A percentile compares a stretch with the other conserved stretches of the same genome.
These are phyloP conservation scores for Kwoniella dendrophila DNA, from an alignment of 768 basidiomycete genomes.

Conservation along the genomic window DNA sequence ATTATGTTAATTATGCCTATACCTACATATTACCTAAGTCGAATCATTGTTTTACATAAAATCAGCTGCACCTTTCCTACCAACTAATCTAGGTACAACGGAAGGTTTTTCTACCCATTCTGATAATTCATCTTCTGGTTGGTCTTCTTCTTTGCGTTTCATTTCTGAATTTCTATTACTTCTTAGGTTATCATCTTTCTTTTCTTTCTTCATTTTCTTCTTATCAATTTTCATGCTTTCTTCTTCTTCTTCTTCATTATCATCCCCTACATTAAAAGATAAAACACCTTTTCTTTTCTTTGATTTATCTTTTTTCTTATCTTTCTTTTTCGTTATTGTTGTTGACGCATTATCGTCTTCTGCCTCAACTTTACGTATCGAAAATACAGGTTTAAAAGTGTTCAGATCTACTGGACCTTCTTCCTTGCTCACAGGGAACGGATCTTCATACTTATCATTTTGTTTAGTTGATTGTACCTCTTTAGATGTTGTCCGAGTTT, in stretches of 20 bases:
- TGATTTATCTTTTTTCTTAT: conserved; percentile 60
- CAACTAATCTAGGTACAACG: conserved; percentile 55
- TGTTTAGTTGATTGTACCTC: conserved; percentile 5
- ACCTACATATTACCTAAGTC: too few species aligned
- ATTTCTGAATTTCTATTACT: neutral
- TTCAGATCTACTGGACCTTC: conserved; percentile 61
- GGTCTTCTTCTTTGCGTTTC: neutral
- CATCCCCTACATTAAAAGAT: conserved; percentile 67
- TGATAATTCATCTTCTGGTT: conserved; percentile 19
- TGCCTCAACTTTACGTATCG: conserved; percentile 43
- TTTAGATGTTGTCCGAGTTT: neutral
- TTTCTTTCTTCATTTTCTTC: conserved; percentile 57
- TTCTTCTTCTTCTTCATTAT: conserved; percentile 60
- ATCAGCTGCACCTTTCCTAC: conserved; percentile 73
- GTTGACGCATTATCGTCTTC: conserved; percentile 17
- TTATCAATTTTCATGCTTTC: conserved; percentile 59
- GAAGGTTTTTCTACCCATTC: conserved; percentile 49
- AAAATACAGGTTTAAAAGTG: conserved; percentile 90
- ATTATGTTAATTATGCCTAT: too few species aligned
- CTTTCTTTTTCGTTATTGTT: conserved; percentile 55
- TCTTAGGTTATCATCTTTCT: conserved; percentile 56
- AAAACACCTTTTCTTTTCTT: conserved; percentile 65
- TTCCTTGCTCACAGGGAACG: conserved; percentile 39
- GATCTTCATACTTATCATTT: conserved; percentile 11
- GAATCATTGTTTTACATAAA: conserved; percentile 63